These are phyloP conservation scores for Agaricus blazei DNA, from an alignment of 768 basidiomycete species.

Conservation along the genomic window DNA sequence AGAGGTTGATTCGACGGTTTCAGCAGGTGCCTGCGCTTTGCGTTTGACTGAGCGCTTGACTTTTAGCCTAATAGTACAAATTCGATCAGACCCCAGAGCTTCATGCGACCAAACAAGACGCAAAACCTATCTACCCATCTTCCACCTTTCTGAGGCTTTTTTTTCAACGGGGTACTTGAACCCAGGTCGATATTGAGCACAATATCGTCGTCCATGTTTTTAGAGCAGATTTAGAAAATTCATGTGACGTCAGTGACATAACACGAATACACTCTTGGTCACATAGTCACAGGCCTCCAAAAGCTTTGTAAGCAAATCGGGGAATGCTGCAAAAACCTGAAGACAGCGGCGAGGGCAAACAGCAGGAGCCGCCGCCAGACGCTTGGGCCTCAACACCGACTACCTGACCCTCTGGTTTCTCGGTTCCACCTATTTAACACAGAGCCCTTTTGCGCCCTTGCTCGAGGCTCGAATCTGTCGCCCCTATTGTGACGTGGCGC, in stretches of 20 bases:
- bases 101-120: slow-evolving; percentile 1
- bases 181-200: slow-evolving; percentile 65
- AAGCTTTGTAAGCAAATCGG: slow-evolving; percentile 9
- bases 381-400: background rate
- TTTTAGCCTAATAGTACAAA: slow-evolving; percentile 51
- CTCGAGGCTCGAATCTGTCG: background rate
- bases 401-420: background rate
- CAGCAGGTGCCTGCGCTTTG: slow-evolving; percentile 30
- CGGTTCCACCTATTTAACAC: too few species aligned
- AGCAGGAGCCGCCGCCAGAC: background rate
- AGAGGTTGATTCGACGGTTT: slow-evolving; percentile 4
- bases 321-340: slow-evolving; percentile 6
- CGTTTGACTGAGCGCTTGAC: slow-evolving; percentile 67
- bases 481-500: slow-evolving; percentile 9
- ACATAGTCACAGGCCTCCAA: background rate
- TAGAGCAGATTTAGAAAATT: background rate
- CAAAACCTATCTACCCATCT: slow-evolving; percentile 74
- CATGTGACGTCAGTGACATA: slow-evolving; percentile 2
- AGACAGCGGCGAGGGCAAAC: slow-evolving; percentile 9
- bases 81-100: slow-evolving; percentile 14
- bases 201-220: slow-evolving; percentile 64
- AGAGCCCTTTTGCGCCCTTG: too few species aligned
- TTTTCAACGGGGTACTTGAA: slow-evolving; percentile 21
- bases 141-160: slow-evolving; percentile 47
- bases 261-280: background rate